Percentiles rank a stretch among this genome's conserved stretches.
phyloP scores from a whole-genome alignment of 2,329 filamentous ascomycete genomes.

The Alternaria sp. region DNA sequence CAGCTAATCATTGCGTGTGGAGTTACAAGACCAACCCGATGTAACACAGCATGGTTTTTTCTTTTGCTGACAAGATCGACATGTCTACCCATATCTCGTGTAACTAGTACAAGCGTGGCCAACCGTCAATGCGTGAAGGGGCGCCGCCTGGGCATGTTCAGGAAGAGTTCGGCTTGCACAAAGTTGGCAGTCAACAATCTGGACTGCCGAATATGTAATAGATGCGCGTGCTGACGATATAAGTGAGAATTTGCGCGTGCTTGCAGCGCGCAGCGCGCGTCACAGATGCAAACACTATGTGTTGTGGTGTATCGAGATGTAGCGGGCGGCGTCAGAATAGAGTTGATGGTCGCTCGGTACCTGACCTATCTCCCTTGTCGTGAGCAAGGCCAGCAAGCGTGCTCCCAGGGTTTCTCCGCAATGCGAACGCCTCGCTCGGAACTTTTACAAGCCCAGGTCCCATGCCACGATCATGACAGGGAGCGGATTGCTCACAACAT shows the following conservation, averaged over 20 bases:
- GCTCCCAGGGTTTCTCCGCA: slow-evolving; percentile 52
- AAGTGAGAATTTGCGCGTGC: not conserved
- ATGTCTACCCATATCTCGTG: slow-evolving; percentile 33
- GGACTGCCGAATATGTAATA: not conserved
- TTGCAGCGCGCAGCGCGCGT: slow-evolving; percentile 1
- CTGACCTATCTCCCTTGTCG: slow-evolving; percentile 50
- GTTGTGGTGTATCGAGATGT: slow-evolving; percentile 8
- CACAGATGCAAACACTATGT: slow-evolving; percentile 1
- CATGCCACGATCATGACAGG: slow-evolving; percentile 49
- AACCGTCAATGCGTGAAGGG: slow-evolving; percentile 16
- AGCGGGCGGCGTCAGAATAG: slow-evolving; percentile 45
- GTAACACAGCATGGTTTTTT: slow-evolving; percentile 21
- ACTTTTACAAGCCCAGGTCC: slow-evolving; percentile 51
- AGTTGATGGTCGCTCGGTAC: slow-evolving; percentile 48
- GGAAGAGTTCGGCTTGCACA: slow-evolving; percentile 20
- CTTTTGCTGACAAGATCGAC: slow-evolving; percentile 27
- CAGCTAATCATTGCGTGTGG: slow-evolving; percentile 19
- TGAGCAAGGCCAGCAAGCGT: slow-evolving; percentile 43
- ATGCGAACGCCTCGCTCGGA: slow-evolving; percentile 50
- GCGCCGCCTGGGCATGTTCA: slow-evolving; percentile 17
- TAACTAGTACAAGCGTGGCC: slow-evolving; percentile 25
- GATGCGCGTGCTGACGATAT: slow-evolving; percentile 4
- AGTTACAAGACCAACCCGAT: slow-evolving; percentile 31
- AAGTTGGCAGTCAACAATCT: slow-evolving; percentile 20
- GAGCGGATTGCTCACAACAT: slow-evolving; percentile 32